These are phyloP conservation scores for Cystofilobasidium macerans DNA, from an alignment of 768 basidiomycete species.

Conservation along the genomic window DNA sequence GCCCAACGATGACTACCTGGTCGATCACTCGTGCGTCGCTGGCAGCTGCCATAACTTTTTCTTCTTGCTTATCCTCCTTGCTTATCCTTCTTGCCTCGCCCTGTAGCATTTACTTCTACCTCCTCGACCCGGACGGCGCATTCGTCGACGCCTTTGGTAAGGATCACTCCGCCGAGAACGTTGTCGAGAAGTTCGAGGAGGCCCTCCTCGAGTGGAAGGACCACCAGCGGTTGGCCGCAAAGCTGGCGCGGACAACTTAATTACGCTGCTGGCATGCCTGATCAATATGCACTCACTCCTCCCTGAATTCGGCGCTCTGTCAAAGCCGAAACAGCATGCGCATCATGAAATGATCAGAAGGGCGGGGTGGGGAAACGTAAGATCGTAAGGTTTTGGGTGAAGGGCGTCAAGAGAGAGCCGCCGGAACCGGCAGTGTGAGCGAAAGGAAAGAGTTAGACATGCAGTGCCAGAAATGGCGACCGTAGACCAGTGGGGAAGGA, in stretches of 20 bases:
- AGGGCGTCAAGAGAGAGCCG: not conserved
- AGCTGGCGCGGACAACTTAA: too few relatives aligned
- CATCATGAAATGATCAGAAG: too few relatives aligned
- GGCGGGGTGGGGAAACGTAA: too few relatives aligned
- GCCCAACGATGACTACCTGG: constrained; percentile 75
- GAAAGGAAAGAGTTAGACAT: not conserved
- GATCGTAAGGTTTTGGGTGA: not conserved
- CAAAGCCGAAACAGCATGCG: too few relatives aligned
- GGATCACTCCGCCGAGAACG: constrained; percentile 55
- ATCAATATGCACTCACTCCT: too few relatives aligned
- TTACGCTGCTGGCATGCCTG: too few relatives aligned
- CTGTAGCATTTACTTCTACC: constrained; percentile 82
- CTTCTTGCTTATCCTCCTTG: not conserved
- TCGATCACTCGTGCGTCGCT: constrained; percentile 52
- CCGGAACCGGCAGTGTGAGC: not conserved
- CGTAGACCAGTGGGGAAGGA: not conserved
- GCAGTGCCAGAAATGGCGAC: not conserved
- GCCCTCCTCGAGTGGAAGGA: constrained; percentile 40
- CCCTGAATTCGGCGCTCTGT: too few relatives aligned
- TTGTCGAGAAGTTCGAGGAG: constrained; percentile 42
- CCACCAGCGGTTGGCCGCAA: constrained; percentile 22
- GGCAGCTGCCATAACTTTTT: constrained; percentile 20
- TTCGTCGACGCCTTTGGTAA: constrained; percentile 98
- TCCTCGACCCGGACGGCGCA: constrained; percentile 88
- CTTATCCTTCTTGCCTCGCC: not conserved